phyloP scores from a whole-genome alignment of 2,329 filamentous ascomycete species.

The Alternaria gaisen region DNA sequence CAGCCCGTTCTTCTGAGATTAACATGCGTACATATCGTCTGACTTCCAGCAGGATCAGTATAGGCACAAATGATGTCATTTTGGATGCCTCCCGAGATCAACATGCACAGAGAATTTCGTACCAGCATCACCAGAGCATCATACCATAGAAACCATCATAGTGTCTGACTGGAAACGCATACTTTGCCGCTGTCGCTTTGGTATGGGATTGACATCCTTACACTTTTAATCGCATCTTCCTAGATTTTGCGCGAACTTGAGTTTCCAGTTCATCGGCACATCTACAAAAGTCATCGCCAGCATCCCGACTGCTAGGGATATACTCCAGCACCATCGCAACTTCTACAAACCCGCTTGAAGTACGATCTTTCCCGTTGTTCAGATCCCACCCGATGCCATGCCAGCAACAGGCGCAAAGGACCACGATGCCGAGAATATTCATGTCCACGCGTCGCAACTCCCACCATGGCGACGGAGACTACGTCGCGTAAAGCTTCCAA shows the following conservation, averaged over 20 bases:
- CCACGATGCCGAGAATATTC: no score
- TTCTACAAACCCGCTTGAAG: no score
- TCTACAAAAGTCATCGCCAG: not conserved
- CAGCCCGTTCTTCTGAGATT: not conserved
- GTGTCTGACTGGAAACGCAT: not conserved
- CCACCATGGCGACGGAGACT: no score
- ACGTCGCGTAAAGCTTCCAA: no score
- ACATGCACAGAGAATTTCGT: no score
- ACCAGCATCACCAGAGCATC: no score
- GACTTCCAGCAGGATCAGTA: not conserved
- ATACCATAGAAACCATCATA: not conserved
- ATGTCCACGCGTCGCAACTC: no score
- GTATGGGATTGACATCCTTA: not conserved
- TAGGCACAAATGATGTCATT: conserved; percentile 4
- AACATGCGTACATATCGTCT: not conserved
- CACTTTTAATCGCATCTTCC: not conserved
- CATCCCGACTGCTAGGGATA: not conserved
- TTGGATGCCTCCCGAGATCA: not conserved
- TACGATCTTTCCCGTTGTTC: no score
- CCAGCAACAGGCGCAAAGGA: no score
- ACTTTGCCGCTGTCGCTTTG: not conserved
- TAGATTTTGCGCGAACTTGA: not conserved
- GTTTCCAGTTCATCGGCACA: not conserved
- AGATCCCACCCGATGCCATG: no score
- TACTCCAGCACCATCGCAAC: not conserved